These are phyloP conservation scores for Linum tenue DNA, from an alignment of 345 rosid genomes.

Conservation along the genomic window DNA sequence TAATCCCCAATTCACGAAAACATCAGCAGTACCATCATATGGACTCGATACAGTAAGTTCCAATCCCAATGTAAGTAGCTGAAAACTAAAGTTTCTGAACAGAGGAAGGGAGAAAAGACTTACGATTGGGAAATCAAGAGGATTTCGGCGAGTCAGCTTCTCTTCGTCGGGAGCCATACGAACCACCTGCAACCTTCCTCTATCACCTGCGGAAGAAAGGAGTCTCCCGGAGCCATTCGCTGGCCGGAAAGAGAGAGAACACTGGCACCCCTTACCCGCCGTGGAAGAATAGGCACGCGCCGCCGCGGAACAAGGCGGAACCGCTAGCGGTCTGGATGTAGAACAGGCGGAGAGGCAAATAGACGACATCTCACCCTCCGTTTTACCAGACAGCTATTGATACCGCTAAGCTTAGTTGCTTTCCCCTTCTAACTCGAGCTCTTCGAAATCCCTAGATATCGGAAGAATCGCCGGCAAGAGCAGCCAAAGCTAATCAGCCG, in stretches of 20 bases:
- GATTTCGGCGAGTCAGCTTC: slow-evolving; percentile 55
- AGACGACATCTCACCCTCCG: slow-evolving; percentile 12
- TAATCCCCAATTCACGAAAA: too few species aligned
- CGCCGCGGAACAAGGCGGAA: slow-evolving; percentile 9
- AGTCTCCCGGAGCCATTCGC: slow-evolving; percentile 11
- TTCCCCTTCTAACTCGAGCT: too few species aligned
- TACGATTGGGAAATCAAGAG: slow-evolving; percentile 65
- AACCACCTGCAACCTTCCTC: slow-evolving; percentile 26
- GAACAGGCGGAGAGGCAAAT: slow-evolving; percentile 7
- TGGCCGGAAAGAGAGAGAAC: slow-evolving; percentile 12
- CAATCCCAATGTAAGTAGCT: too few species aligned
- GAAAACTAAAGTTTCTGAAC: too few species aligned
- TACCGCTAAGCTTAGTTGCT: too few species aligned
- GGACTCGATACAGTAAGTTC: too few species aligned
- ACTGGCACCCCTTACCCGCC: slow-evolving; percentile 10
- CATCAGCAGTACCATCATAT: too few species aligned
- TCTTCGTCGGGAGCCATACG: slow-evolving; percentile 78
- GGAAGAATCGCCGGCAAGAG: too few species aligned
- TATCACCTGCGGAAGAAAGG: not conserved
- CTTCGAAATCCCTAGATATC: too few species aligned
- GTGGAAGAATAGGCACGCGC: slow-evolving; percentile 12
- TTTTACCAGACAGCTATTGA: too few species aligned
- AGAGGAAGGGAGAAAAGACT: slow-evolving; percentile 12
- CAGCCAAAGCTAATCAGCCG: too few species aligned
- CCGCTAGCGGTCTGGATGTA: not conserved